phyloP scores from a whole-genome alignment of 129 eudicot species.

The Ambrosia artemisiifolia region DNA sequence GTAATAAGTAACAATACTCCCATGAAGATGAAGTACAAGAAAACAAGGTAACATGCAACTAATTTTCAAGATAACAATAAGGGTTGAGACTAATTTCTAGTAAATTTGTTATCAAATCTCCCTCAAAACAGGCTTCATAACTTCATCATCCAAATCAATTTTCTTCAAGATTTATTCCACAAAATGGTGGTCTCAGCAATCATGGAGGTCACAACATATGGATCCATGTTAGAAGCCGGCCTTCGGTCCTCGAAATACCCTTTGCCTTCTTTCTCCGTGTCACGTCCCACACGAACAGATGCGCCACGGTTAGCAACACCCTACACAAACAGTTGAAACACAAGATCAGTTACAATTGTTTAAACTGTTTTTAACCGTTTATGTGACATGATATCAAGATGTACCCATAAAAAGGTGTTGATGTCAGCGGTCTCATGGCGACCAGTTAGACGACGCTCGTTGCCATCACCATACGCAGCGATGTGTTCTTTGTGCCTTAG shows the following conservation, averaged over 20 bases:
- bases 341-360: background rate
- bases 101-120: no score
- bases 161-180: slow-evolving; percentile 3
- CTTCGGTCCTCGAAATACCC: slow-evolving; percentile 3
- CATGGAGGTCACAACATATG: background rate
- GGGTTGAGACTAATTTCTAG: no score
- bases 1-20: no score
- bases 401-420: slow-evolving; percentile 11
- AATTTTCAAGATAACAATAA: no score
- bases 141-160: no score
- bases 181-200: background rate
- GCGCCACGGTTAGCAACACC: slow-evolving; percentile 10
- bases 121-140: no score
- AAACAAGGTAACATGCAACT: no score
- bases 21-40: no score
- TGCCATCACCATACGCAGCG: slow-evolving; percentile 7
- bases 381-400: background rate
- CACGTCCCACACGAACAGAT: background rate
- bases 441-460: background rate
- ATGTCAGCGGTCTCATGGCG: background rate
- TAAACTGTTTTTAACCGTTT: background rate
- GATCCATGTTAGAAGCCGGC: slow-evolving; percentile 10
- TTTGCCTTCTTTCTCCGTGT: background rate
- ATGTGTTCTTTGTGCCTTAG: slow-evolving; percentile 9
- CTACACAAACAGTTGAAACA: background rate